Evolutionary conservation across 2,329 filamentous ascomycete species (phyloP).

Genomic region (Colletotrichum eleusines): DNA sequence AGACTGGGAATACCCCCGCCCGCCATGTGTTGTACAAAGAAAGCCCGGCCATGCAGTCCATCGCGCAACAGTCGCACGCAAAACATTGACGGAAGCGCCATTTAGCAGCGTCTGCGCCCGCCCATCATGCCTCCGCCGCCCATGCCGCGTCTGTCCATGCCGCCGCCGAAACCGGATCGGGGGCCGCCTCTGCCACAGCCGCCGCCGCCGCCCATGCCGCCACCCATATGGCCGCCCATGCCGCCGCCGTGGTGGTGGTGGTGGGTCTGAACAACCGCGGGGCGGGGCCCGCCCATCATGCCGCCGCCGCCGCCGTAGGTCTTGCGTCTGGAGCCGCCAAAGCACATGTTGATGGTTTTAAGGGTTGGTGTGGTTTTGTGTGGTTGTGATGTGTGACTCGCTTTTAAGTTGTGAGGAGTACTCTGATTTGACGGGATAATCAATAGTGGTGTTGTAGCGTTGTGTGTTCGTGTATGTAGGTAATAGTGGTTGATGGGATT

Average conservation of each 20-base stretch:
- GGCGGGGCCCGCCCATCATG: conserved; percentile 24
- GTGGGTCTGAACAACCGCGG: conserved; percentile 25
- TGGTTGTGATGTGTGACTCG: too few relatives aligned
- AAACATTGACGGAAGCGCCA: too few relatives aligned
- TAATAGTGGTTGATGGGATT: background rate
- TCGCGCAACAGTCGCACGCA: background rate
- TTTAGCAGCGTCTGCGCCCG: conserved; percentile 16
- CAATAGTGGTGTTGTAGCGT: background rate
- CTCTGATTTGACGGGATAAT: background rate
- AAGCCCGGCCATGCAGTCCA: background rate
- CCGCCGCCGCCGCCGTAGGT: conserved; percentile 21
- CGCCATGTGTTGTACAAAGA: background rate
- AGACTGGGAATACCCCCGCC: too few relatives aligned
- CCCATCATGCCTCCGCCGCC: conserved; percentile 19
- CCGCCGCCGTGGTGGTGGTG: conserved; percentile 37
- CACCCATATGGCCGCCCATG: background rate
- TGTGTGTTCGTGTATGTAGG: too few relatives aligned
- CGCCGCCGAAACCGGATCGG: conserved; percentile 24
- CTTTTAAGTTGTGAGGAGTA: background rate
- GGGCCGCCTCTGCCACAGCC: conserved; percentile 12
- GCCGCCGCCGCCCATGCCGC: conserved; percentile 19
- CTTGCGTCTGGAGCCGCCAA: conserved; percentile 32
- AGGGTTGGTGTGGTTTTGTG: background rate
- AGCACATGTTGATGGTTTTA: conserved; percentile 19
- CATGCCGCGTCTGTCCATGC: conserved; percentile 12